Conservation (phyloP, 1,139 yeast species). For the Hansenula sp. region DNA sequence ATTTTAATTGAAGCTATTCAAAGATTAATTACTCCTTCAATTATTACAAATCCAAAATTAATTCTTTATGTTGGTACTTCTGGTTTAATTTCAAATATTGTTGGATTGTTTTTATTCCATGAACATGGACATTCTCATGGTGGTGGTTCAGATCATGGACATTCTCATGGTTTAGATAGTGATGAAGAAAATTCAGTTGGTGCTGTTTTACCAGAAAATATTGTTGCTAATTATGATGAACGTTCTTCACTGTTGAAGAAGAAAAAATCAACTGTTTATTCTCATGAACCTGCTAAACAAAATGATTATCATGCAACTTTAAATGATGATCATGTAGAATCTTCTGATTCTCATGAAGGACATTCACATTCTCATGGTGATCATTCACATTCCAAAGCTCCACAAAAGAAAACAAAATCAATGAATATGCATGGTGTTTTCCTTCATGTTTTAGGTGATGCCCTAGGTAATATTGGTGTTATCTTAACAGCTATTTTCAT, state of each 20-base stretch:
- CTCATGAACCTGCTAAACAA: slow-evolving; percentile 8
- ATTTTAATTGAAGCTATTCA: slow-evolving; percentile 92
- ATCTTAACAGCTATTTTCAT: slow-evolving; percentile 84
- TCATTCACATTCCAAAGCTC: slow-evolving; percentile 9
- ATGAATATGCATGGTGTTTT: slow-evolving; percentile 97
- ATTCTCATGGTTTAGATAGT: slow-evolving; percentile 35
- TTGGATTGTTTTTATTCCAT: slow-evolving; percentile 85
- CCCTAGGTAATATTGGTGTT: slow-evolving; percentile 92
- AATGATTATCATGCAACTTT: slow-evolving; percentile 11
- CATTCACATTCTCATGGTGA: slow-evolving; percentile 28
- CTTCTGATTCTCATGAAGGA: slow-evolving; percentile 28
- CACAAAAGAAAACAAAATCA: slow-evolving; percentile 43
- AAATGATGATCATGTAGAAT: slow-evolving; percentile 20
- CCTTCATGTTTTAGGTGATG: slow-evolving; percentile 93
- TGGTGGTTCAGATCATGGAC: slow-evolving; percentile 34
- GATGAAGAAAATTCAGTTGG: slow-evolving; percentile 17
- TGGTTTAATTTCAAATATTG: slow-evolving; percentile 76
- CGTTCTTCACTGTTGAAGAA: slow-evolving; percentile 10
- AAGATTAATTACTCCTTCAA: slow-evolving; percentile 77
- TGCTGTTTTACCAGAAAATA: slow-evolving; percentile 27
- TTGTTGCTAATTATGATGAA: slow-evolving; percentile 20
- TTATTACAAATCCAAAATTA: slow-evolving; percentile 72
- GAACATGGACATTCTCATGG: slow-evolving; percentile 79
- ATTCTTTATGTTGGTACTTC: slow-evolving; percentile 78
- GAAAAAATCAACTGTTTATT: slow-evolving; percentile 4